Percentiles rank a stretch among this genome's conserved stretches.
Evolutionary conservation across 768 basidiomycete genomes (phyloP).

Genomic region (Leccinum longicurvipes): DNA sequence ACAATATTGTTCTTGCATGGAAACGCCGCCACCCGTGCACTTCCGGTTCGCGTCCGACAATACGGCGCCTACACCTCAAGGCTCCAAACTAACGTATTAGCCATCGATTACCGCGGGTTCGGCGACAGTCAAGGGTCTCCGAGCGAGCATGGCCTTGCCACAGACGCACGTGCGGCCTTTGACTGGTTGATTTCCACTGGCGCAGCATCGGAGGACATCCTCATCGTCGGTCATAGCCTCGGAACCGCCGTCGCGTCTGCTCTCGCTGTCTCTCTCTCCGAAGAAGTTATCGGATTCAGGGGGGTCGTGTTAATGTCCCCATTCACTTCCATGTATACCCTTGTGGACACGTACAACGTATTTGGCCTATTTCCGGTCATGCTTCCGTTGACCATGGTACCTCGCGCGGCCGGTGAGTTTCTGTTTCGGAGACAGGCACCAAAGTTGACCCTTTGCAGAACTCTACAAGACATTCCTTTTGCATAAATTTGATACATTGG

Average conservation of each 20-base stretch:
- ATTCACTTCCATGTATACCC: constrained; percentile 53
- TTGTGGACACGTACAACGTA: constrained; percentile 67
- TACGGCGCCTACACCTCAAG: constrained; percentile 66
- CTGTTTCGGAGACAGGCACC: neutral
- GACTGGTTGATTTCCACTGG: constrained; percentile 68
- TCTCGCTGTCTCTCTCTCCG: constrained; percentile 45
- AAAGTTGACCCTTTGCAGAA: constrained; percentile 33
- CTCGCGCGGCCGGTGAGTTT: constrained; percentile 59
- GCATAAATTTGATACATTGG: constrained; percentile 62
- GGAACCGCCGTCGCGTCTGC: constrained; percentile 76
- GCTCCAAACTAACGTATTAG: constrained; percentile 71
- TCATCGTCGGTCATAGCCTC: constrained; percentile 83
- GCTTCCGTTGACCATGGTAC: constrained; percentile 63
- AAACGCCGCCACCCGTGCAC: constrained; percentile 79
- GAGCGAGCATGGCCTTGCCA: constrained; percentile 66
- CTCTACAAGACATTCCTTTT: constrained; percentile 51
- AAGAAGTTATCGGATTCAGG: constrained; percentile 38
- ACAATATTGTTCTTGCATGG: constrained; percentile 94
- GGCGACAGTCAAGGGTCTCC: constrained; percentile 82
- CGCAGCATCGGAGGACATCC: constrained; percentile 53
- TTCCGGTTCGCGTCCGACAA: constrained; percentile 59
- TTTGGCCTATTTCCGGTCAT: constrained; percentile 68
- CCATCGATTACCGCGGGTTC: constrained; percentile 90
- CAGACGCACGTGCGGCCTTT: constrained; percentile 77
- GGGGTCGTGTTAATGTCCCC: constrained; percentile 54